phyloP scores from a whole-genome alignment of 2,329 filamentous ascomycete genomes.

The Penicillium glabrum region DNA sequence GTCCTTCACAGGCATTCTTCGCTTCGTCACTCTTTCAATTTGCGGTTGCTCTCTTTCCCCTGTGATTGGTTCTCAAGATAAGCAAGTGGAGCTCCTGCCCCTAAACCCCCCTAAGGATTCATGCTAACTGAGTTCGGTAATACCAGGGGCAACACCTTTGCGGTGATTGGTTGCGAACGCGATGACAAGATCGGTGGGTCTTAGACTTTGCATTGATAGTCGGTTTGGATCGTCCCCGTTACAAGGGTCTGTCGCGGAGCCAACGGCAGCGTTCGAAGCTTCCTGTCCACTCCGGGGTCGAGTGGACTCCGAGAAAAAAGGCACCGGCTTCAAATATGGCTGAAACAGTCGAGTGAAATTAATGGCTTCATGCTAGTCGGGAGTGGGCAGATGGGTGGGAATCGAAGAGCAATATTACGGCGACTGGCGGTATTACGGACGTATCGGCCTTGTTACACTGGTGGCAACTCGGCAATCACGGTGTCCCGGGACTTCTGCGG shows the following conservation, averaged over 20 bases:
- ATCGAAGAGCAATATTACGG: conserved; percentile 7
- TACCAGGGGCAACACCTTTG: conserved; percentile 4
- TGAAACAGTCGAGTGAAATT: not conserved
- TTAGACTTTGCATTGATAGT: conserved; percentile 8
- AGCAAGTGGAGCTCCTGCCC: conserved; percentile 22
- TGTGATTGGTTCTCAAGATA: conserved; percentile 22
- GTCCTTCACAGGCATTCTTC: not conserved
- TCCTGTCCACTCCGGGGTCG: conserved; percentile 12
- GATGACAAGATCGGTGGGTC: conserved; percentile 22
- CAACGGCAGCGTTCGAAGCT: not conserved
- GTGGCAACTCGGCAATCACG: conserved; percentile 3
- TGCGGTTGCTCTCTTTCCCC: not conserved
- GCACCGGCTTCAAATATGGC: no score
- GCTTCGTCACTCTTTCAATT: not conserved
- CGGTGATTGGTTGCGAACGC: conserved; percentile 8
- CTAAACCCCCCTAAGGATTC: conserved; percentile 11
- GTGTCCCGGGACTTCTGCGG: not conserved
- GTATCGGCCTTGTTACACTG: conserved; percentile 4
- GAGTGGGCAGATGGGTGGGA: conserved; percentile 2
- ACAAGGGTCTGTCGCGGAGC: conserved; percentile 15
- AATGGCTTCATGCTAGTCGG: not conserved
- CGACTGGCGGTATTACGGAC: conserved; percentile 4
- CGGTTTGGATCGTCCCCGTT: conserved; percentile 12
- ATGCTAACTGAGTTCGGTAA: conserved; percentile 9
- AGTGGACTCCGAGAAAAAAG: conserved; percentile 8